A percentile compares a stretch with the other conserved stretches of the same genome.
Conservation (phyloP, 768 basidiomycete genomes). For the Russula sp. region DNA sequence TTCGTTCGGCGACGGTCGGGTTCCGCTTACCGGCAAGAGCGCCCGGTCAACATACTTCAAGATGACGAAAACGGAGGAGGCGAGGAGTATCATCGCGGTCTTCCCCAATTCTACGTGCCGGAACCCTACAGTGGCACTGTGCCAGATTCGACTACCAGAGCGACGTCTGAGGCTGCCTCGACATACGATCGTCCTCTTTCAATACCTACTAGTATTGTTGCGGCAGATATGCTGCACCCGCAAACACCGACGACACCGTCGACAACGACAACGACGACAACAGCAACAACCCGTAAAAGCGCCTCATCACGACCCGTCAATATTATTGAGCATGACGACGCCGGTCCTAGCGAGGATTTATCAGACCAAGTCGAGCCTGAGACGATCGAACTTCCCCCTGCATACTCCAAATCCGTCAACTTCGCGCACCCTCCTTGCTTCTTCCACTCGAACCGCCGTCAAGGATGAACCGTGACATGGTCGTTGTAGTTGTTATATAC, state of each 20-base stretch:
- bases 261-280: conserved; percentile 38
- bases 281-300: conserved; percentile 49
- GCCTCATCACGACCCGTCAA: conserved; percentile 63
- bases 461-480: background rate
- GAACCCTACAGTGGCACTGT: conserved; percentile 82
- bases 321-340: conserved; percentile 82
- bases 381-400: conserved; percentile 80
- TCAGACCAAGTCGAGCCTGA: conserved; percentile 48
- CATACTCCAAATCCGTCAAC: conserved; percentile 61
- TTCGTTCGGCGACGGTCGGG: conserved; percentile 49
- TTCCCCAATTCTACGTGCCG: conserved; percentile 69
- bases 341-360: conserved; percentile 52
- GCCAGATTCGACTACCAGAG: conserved; percentile 53
- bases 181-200: conserved; percentile 30
- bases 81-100: conserved; percentile 48
- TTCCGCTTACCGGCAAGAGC: conserved; percentile 46
- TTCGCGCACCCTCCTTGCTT: background rate
- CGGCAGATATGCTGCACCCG: conserved; percentile 14
- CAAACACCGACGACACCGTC: conserved; percentile 32
- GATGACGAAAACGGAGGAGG: conserved; percentile 50
- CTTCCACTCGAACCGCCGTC: too few species aligned
- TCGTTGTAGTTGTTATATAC: background rate
- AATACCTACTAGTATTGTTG: conserved; percentile 6
- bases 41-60: conserved; percentile 65
- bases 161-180: conserved; percentile 40